Evolutionary conservation across 1,284 basidiomycete species (phyloP).

Genomic region (Xanthoconium separans): DNA sequence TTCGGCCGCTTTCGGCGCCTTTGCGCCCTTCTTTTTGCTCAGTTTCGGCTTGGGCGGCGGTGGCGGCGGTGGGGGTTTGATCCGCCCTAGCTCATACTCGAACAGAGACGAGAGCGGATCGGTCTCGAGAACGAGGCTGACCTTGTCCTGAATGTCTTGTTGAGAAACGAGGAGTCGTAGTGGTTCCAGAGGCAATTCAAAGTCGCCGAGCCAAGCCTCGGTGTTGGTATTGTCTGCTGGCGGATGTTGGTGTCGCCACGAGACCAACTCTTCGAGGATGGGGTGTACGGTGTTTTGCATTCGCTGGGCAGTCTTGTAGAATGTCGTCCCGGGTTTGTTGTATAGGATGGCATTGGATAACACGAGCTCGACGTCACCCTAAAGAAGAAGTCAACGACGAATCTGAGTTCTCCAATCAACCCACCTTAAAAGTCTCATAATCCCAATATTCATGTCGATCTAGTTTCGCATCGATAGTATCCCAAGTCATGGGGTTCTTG

Average conservation of each 20-base stretch:
- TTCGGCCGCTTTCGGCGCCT: conserved; percentile 34
- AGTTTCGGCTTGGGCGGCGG: conserved; percentile 39
- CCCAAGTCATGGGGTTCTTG: conserved; percentile 89
- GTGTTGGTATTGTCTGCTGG: background rate
- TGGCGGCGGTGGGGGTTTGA: conserved; percentile 55
- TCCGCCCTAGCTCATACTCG: conserved; percentile 58
- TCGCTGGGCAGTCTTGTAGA: conserved; percentile 71
- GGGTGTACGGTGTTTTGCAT: conserved; percentile 62
- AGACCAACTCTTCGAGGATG: conserved; percentile 61
- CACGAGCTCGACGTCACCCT: conserved; percentile 85
- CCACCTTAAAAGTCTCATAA: conserved; percentile 73
- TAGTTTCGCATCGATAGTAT: conserved; percentile 75
- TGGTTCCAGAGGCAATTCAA: conserved; percentile 64
- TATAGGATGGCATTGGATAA: conserved; percentile 86
- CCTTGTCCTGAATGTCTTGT: conserved; percentile 49
- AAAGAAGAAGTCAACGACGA: background rate
- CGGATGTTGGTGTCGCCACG: conserved; percentile 20
- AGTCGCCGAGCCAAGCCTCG: conserved; percentile 49
- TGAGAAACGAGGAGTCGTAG: conserved; percentile 55
- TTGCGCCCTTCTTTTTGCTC: conserved; percentile 36
- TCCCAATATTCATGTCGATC: conserved; percentile 79
- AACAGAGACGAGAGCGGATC: conserved; percentile 71
- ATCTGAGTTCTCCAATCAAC: conserved; percentile 10
- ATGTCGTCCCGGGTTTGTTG: conserved; percentile 75
- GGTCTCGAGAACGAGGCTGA: conserved; percentile 51